Conservation (phyloP, 2,329 filamentous ascomycete genomes). For the Xylariales sp. region DNA sequence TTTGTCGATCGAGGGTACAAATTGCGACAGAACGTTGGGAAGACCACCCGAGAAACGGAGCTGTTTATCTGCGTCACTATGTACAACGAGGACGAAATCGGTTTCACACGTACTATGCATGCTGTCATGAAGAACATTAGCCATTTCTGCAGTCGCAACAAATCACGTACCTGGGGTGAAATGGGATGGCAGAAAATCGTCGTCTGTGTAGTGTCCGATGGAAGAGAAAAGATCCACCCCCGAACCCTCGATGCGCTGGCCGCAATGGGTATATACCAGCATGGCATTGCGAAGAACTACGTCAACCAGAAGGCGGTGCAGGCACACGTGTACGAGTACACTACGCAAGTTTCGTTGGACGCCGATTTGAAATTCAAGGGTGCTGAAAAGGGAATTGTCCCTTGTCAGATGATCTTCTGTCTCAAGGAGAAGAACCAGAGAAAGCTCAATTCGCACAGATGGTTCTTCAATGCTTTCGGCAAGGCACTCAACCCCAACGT, state of each 20-base stretch:
- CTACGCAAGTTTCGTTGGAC: constrained; percentile 93
- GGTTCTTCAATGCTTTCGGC: constrained; percentile 99
- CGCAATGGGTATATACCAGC: constrained; percentile 96
- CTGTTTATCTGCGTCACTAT: constrained; percentile 96
- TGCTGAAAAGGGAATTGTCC: constrained; percentile 96
- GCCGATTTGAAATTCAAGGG: constrained; percentile 97
- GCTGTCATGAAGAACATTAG: constrained; percentile 99
- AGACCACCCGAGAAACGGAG: constrained; percentile 88
- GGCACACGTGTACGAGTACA: constrained; percentile 98
- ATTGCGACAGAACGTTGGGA: constrained; percentile 83
- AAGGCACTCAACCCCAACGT: constrained; percentile 90
- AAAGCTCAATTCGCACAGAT: constrained; percentile 96
- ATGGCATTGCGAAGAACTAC: constrained; percentile 96
- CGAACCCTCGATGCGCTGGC: constrained; percentile 90
- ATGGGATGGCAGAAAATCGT: constrained; percentile 99
- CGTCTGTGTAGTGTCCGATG: constrained; percentile 94
- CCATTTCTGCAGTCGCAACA: constrained; percentile 90
- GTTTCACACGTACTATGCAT: constrained; percentile 92
- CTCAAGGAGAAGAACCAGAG: constrained; percentile 96
- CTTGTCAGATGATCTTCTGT: constrained; percentile 97
- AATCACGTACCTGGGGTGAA: constrained; percentile 96
- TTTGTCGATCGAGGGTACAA: constrained; percentile 91
- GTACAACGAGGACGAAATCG: constrained; percentile 98
- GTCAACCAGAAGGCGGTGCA: constrained; percentile 96
- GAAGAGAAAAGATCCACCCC: constrained; percentile 81